These are phyloP conservation scores for Amylocarpus encephaloides DNA, from an alignment of 2,329 filamentous ascomycete species.

Conservation along the genomic window DNA sequence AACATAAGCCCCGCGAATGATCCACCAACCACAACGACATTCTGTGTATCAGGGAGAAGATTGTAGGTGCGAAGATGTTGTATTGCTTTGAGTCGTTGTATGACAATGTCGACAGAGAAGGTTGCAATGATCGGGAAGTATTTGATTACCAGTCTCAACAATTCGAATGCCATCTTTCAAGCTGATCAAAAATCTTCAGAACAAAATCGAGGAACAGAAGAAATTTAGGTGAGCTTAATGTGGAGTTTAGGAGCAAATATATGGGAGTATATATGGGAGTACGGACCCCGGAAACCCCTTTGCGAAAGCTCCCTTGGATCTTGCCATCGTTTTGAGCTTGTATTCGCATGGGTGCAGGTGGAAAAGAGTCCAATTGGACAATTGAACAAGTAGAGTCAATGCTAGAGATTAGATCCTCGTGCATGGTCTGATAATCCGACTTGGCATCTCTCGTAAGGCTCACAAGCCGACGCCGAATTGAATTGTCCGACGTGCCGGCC, in stretches of 20 bases:
- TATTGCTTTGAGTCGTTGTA: constrained; percentile 10
- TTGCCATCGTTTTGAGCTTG: no score
- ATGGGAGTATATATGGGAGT: no score
- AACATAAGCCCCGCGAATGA: constrained; percentile 38
- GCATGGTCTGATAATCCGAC: constrained; percentile 4
- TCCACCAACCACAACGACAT: constrained; percentile 39
- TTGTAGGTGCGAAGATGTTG: constrained; percentile 16
- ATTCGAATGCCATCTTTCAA: constrained; percentile 2
- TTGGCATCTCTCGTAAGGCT: background rate
- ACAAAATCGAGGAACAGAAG: no score
- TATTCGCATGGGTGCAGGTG: no score
- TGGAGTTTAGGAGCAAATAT: no score
- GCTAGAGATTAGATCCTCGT: constrained; percentile 2
- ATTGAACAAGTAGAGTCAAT: background rate
- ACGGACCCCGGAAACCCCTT: no score
- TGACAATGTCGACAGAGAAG: constrained; percentile 2
- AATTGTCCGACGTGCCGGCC: no score
- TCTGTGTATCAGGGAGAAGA: constrained; percentile 17
- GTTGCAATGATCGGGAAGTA: constrained; percentile 7
- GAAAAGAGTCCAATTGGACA: background rate
- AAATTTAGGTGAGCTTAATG: no score
- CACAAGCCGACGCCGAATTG: background rate
- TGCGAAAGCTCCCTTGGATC: no score
- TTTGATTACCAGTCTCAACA: background rate
- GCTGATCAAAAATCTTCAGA: no score